Evolutionary conservation across 208 protist genomes (phyloP).

Genomic region (Crithidia brevicula): DNA sequence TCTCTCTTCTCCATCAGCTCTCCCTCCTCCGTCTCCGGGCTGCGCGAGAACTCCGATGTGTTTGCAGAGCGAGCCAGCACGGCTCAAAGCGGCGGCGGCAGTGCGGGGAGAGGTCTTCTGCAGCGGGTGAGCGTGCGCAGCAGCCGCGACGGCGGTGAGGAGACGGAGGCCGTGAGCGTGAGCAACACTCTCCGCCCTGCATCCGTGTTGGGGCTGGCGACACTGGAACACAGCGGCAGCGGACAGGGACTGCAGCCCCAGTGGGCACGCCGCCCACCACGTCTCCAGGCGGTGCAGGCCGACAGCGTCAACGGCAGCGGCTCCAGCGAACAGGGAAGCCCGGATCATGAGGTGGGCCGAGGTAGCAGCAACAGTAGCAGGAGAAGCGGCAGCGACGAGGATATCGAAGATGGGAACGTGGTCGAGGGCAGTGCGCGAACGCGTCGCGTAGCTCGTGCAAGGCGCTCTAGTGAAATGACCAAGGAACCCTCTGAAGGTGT

Average conservation of each 20-base stretch:
- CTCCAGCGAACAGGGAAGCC: not conserved
- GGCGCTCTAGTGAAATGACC: too few species aligned
- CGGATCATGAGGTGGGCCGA: not conserved
- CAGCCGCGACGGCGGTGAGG: conserved; percentile 11
- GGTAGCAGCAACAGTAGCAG: not conserved
- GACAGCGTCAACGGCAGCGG: not conserved
- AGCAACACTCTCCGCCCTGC: not conserved
- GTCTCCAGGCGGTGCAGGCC: not conserved
- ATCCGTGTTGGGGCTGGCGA: not conserved
- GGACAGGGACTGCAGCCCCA: not conserved
- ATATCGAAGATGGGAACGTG: not conserved
- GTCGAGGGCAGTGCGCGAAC: not conserved
- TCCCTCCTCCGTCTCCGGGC: conserved; percentile 1
- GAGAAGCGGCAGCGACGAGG: not conserved
- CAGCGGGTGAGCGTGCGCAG: not conserved
- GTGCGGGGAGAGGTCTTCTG: too few species aligned
- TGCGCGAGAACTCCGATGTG: conserved; percentile 8
- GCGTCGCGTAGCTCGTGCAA: too few species aligned
- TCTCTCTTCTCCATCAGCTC: conserved; percentile 24
- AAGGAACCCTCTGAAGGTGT: not conserved
- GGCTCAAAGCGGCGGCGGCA: not conserved
- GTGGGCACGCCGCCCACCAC: not conserved
- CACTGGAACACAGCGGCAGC: not conserved
- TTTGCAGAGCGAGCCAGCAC: not conserved
- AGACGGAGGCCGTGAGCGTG: not conserved